Evolutionary conservation across 345 rosid species (phyloP).

Genomic region (Syzygium jambos): DNA sequence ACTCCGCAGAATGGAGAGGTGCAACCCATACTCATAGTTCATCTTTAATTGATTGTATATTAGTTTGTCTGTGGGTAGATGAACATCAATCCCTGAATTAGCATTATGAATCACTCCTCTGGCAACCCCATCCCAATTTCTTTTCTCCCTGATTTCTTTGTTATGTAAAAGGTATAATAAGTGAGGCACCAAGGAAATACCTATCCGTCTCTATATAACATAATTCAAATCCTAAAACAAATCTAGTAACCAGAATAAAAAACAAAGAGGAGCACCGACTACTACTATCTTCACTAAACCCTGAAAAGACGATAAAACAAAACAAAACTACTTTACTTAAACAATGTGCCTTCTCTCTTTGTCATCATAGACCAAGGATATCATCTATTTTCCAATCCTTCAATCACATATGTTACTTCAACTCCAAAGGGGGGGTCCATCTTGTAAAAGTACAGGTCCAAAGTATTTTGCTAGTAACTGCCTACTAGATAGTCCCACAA

Average conservation of each 20-base stretch:
- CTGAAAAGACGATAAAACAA: background rate
- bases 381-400: background rate
- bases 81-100: no score
- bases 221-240: background rate
- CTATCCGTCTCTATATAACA: background rate
- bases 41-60: background rate
- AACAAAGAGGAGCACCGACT: background rate
- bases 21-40: background rate
- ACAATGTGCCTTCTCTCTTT: background rate
- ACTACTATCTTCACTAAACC: background rate
- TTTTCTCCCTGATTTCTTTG: background rate
- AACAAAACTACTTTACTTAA: background rate
- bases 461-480: no score
- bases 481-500: no score
- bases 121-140: background rate
- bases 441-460: no score
- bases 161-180: background rate
- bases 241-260: background rate
- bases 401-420: background rate
- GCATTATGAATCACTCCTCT: background rate
- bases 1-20: background rate
- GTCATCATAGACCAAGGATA: background rate
- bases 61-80: background rate
- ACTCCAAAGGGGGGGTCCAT: background rate
- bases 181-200: background rate